These are phyloP conservation scores for Mycena epipterygia DNA, from an alignment of 768 basidiomycete genomes.

Conservation along the genomic window DNA sequence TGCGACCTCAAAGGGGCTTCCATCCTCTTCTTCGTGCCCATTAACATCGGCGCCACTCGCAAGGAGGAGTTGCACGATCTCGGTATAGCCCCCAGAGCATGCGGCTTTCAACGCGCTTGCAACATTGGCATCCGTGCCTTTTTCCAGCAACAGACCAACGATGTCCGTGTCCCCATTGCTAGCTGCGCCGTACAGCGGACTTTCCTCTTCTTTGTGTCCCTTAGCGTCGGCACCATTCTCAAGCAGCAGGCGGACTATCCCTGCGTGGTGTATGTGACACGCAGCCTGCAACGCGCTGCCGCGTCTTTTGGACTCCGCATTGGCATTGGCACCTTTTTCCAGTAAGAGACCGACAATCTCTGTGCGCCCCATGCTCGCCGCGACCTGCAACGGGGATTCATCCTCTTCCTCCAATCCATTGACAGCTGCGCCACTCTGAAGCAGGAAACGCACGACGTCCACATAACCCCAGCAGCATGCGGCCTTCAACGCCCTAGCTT, in stretches of 20 bases:
- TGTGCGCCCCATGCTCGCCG: not conserved
- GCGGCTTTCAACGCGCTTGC: not conserved
- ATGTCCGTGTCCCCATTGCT: not conserved
- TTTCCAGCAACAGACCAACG: not conserved
- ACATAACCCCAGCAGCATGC: not conserved
- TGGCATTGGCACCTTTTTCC: not conserved
- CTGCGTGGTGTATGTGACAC: too few species aligned
- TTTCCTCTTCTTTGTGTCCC: not conserved
- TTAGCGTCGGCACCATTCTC: not conserved
- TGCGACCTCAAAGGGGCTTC: not conserved
- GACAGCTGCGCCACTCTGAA: not conserved
- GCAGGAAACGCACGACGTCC: not conserved
- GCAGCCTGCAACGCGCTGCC: too few species aligned
- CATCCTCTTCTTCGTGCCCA: not conserved
- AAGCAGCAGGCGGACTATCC: too few species aligned
- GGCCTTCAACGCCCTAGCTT: not conserved
- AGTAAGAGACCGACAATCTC: not conserved
- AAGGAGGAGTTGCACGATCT: not conserved
- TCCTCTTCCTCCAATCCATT: not conserved
- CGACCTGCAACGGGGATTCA: not conserved
- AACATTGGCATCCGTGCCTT: not conserved
- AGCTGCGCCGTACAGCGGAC: not conserved
- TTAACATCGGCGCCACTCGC: not conserved
- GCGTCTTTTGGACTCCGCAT: too few species aligned
- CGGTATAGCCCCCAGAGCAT: not conserved